Percentiles rank a stretch among this genome's conserved stretches.
These are phyloP conservation scores for Cryptosporidium xiaoi DNA, from an alignment of 169 alveolate species.

Conservation along the genomic window DNA sequence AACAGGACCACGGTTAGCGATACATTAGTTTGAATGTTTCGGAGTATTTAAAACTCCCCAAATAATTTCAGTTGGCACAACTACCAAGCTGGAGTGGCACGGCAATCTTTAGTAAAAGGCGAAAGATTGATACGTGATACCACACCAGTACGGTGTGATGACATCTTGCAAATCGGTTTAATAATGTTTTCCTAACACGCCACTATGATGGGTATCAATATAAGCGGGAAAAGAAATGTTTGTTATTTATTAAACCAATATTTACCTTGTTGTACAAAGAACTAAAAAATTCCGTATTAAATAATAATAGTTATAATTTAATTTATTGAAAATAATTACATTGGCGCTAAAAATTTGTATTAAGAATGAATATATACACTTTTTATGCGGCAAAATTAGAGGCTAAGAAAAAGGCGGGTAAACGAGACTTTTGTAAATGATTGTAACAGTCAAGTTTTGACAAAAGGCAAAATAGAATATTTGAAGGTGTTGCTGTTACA, in stretches of 20 bases:
- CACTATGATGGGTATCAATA: slow-evolving; percentile 35
- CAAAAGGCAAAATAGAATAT: too few species aligned
- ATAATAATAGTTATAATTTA: neutral
- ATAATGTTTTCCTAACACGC: slow-evolving; percentile 7
- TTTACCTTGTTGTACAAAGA: neutral
- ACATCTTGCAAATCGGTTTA: neutral
- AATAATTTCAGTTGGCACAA: slow-evolving; percentile 20
- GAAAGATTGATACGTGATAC: slow-evolving; percentile 90
- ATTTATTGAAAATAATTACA: too few species aligned
- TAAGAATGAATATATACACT: too few species aligned
- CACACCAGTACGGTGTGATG: slow-evolving; percentile 57
- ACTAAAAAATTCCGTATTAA: neutral
- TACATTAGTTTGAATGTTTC: slow-evolving; percentile 33
- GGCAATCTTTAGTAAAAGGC: slow-evolving; percentile 99
- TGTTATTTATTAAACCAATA: neutral
- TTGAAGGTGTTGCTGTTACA: too few species aligned
- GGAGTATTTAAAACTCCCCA: slow-evolving; percentile 55
- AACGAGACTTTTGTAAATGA: too few species aligned
- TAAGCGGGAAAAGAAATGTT: neutral
- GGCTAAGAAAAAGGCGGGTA: too few species aligned
- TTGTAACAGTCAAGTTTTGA: too few species aligned
- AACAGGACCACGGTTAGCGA: neutral
- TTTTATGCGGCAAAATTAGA: too few species aligned
- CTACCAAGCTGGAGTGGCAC: slow-evolving; percentile 83
- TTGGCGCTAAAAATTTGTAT: too few species aligned